Percentiles rank a stretch among this genome's conserved stretches.
Conservation (phyloP, 2,329 filamentous ascomycete species). For the Cercospora sojina region DNA sequence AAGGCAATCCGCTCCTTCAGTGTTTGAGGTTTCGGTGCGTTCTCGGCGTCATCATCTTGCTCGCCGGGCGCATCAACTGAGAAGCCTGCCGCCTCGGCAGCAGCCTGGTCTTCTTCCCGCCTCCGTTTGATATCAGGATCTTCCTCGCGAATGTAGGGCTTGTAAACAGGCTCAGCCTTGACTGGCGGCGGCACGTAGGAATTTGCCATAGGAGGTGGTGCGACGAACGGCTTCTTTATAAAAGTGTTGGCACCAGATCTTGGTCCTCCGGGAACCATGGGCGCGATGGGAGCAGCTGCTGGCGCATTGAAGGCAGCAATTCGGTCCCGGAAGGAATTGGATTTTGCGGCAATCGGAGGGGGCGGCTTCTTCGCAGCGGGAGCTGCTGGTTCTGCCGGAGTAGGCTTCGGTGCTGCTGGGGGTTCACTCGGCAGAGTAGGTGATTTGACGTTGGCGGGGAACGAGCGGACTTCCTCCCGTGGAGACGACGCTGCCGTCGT, state of each 20-base stretch:
- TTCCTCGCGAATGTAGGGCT: conserved; percentile 82
- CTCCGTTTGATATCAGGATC: conserved; percentile 66
- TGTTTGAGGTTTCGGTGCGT: conserved; percentile 86
- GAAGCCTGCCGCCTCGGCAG: conserved; percentile 67
- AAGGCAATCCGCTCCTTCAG: conserved; percentile 94
- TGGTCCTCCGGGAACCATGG: conserved; percentile 74
- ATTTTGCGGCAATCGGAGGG: conserved; percentile 64
- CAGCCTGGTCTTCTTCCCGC: conserved; percentile 64
- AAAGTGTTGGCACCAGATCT: conserved; percentile 63
- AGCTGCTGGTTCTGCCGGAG: conserved; percentile 39
- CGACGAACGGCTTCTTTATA: conserved; percentile 95
- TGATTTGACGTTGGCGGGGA: conserved; percentile 25
- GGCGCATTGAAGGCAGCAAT: conserved; percentile 97
- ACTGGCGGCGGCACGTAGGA: conserved; percentile 82
- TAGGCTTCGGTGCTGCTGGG: conserved; percentile 39
- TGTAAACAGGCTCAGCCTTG: conserved; percentile 59
- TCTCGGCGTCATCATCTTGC: conserved; percentile 61
- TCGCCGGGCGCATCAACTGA: conserved; percentile 39
- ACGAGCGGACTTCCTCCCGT: conserved; percentile 32
- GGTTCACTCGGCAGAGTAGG: conserved; percentile 25
- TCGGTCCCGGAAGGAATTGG: conserved; percentile 87
- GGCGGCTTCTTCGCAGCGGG: conserved; percentile 57
- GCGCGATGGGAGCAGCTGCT: conserved; percentile 79
- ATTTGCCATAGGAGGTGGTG: conserved; percentile 88
- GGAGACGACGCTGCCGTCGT: conserved; percentile 26